Conservation (phyloP, 352 stramenopile species). For the Phytophthora europaea region DNA sequence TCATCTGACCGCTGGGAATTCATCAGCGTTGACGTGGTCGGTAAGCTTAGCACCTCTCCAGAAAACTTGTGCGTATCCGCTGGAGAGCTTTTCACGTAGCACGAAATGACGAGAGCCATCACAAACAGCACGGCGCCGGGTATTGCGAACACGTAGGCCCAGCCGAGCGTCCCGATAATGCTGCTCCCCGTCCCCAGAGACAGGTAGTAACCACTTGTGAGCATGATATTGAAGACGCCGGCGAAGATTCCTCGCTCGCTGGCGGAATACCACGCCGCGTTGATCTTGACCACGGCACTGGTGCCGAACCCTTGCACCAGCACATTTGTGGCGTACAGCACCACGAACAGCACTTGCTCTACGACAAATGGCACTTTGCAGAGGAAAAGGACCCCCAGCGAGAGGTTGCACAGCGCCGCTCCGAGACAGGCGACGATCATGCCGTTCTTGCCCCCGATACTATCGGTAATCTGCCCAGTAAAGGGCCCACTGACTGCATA, state of each 20-base stretch:
- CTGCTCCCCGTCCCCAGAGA: conserved; percentile 61
- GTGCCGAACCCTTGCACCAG: conserved; percentile 73
- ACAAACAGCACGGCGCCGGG: conserved; percentile 48
- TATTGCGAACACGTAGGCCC: conserved; percentile 68
- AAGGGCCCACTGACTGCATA: conserved; percentile 74
- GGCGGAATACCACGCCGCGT: conserved; percentile 69
- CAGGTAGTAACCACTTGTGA: conserved; percentile 74
- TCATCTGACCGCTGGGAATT: conserved; percentile 10
- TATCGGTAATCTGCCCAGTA: conserved; percentile 76
- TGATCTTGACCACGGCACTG: conserved; percentile 82
- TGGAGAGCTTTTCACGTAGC: conserved; percentile 61
- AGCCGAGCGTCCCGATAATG: conserved; percentile 61
- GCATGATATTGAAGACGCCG: conserved; percentile 80
- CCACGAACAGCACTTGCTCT: conserved; percentile 54
- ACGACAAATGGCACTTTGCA: conserved; percentile 34
- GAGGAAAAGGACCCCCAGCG: conserved; percentile 63
- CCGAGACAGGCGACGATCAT: conserved; percentile 72
- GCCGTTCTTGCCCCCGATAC: conserved; percentile 75
- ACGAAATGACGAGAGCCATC: conserved; percentile 59
- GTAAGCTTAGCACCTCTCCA: not conserved
- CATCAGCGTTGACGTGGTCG: not conserved
- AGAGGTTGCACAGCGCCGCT: conserved; percentile 62
- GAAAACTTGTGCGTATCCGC: conserved; percentile 38
- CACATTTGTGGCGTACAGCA: conserved; percentile 70
- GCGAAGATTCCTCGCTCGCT: conserved; percentile 63